phyloP scores from a whole-genome alignment of 306 rosid genomes.

The Inga leiocalycina region DNA sequence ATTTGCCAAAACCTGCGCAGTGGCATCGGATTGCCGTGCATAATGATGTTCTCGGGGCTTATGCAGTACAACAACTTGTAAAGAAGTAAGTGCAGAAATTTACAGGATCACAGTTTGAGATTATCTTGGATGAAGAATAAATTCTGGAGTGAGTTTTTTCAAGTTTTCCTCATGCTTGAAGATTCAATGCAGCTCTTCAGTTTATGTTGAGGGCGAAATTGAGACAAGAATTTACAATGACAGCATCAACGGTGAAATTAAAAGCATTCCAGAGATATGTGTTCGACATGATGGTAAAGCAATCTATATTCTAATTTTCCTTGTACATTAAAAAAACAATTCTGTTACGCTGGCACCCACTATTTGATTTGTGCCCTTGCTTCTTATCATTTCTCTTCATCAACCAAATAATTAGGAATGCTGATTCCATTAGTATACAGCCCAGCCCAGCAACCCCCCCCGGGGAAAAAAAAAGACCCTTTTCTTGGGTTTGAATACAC shows the following conservation, averaged over 20 bases:
- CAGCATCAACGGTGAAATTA: conserved; percentile 85
- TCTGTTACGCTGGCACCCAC: background rate
- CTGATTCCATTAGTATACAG: background rate
- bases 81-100: conserved; percentile 59
- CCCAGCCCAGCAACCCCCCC: background rate
- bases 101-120: background rate
- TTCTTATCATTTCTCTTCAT: background rate
- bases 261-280: conserved; percentile 91
- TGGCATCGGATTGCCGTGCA: conserved; percentile 98
- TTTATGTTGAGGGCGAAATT: conserved; percentile 94
- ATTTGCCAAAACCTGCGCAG: conserved; percentile 83
- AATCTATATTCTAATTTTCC: conserved; percentile 10
- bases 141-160: conserved; percentile 22
- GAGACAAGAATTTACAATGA: conserved; percentile 95
- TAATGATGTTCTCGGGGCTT: conserved; percentile 78
- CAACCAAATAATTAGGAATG: background rate
- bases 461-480: too few relatives aligned
- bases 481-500: background rate
- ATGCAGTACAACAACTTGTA: conserved; percentile 80
- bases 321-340: background rate
- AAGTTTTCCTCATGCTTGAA: conserved; percentile 36
- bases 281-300: conserved; percentile 84
- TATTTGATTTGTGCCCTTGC: background rate
- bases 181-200: conserved; percentile 77
- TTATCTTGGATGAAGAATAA: background rate